phyloP scores from a whole-genome alignment of 1,139 yeast genomes.

The Blastobotrys raffinosifermentans region DNA sequence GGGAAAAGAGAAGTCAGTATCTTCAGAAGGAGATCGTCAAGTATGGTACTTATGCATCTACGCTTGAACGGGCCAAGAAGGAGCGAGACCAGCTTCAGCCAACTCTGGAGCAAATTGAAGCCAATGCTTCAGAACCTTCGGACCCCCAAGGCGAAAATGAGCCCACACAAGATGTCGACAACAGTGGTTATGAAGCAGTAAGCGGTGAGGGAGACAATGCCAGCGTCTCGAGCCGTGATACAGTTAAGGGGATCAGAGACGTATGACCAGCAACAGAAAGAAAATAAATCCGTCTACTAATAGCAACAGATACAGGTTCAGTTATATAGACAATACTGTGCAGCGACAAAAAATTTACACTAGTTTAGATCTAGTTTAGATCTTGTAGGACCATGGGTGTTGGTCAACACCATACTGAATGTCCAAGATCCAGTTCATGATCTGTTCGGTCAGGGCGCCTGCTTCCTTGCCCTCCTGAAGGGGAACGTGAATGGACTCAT shows the following conservation, averaged over 20 bases:
- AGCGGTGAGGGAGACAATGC: too few relatives aligned
- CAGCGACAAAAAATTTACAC: too few relatives aligned
- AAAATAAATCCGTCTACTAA: too few relatives aligned
- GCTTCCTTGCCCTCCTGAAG: conserved; percentile 66
- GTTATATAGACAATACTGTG: too few relatives aligned
- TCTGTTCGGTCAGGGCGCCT: conserved; percentile 71
- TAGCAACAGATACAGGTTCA: too few relatives aligned
- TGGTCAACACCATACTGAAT: conserved; percentile 83
- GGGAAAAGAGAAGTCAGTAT: conserved; percentile 31
- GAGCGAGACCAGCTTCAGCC: conserved; percentile 15
- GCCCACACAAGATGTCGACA: too few relatives aligned
- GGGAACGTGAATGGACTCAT: conserved; percentile 67
- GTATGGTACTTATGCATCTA: conserved; percentile 27
- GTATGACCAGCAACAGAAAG: too few relatives aligned
- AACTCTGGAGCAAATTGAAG: not conserved
- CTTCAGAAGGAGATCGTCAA: conserved; percentile 30
- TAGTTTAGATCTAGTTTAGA: conserved; percentile 25
- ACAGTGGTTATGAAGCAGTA: too few relatives aligned
- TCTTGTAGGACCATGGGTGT: conserved; percentile 42
- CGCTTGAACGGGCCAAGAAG: conserved; percentile 24
- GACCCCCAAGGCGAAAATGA: too few relatives aligned
- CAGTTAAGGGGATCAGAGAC: too few relatives aligned
- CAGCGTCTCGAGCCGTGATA: too few relatives aligned
- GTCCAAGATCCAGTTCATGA: conserved; percentile 78
- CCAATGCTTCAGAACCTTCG: too few relatives aligned